These are phyloP conservation scores for Teunomyces aglyptinius DNA, from an alignment of 805 yeast species.

Conservation along the genomic window DNA sequence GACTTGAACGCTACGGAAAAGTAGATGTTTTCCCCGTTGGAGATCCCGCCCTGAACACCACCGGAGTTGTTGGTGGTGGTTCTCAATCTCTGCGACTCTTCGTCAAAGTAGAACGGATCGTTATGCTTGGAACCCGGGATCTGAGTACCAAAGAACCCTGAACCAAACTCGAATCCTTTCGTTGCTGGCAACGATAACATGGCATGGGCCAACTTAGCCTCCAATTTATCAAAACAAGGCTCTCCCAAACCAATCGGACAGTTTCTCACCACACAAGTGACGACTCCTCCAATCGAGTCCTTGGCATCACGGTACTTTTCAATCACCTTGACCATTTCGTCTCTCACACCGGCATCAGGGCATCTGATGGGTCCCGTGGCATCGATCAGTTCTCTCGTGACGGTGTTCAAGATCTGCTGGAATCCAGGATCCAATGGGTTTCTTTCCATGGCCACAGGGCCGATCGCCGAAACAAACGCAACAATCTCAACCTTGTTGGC, in stretches of 20 bases:
- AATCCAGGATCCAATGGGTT: constrained; percentile 65
- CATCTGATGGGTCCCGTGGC: constrained; percentile 89
- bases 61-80: constrained; percentile 92
- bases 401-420: constrained; percentile 62
- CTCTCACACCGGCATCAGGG: constrained; percentile 73
- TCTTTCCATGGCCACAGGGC: constrained; percentile 73
- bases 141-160: constrained; percentile 87
- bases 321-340: constrained; percentile 79
- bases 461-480: constrained; percentile 94
- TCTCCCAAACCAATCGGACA: constrained; percentile 96
- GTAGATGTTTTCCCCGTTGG: constrained; percentile 93
- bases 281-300: constrained; percentile 97
- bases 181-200: constrained; percentile 98
- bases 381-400: constrained; percentile 88
- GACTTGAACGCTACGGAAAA: constrained; percentile 97
- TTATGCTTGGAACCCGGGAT: constrained; percentile 94
- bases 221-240: constrained; percentile 95
- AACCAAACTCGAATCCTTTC: constrained; percentile 96
- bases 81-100: constrained; percentile 61
- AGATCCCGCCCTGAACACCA: constrained; percentile 97
- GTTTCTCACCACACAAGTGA: constrained; percentile 94
- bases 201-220: constrained; percentile 94
- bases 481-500: constrained; percentile 88
- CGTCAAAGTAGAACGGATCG: constrained; percentile 74
- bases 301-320: constrained; percentile 80